Evolutionary conservation across 768 basidiomycete genomes (phyloP), one percentile per base, ranked within the genome.

Genomic region (Nidularia pulvinata): DNA sequence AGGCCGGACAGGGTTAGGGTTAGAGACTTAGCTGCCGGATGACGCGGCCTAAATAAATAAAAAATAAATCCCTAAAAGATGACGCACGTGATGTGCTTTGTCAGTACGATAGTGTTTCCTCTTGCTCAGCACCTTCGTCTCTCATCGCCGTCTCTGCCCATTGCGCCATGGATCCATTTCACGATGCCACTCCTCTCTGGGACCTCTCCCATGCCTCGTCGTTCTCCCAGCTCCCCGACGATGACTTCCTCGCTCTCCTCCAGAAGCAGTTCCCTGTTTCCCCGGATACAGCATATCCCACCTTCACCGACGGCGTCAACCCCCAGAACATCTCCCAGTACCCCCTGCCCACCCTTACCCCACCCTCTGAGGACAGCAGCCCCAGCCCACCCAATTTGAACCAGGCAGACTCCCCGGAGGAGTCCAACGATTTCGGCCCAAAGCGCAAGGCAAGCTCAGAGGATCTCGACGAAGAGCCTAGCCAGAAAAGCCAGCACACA

Each of bases 381-480:
- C 89, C 91, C 35, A 92, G 89, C 59, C 89, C 91, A 2, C 81
- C 85, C 4, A 82, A 81, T 59, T 69, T 73, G 22, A 72, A 73
- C 39, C 63, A 71, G 44, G 68, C 73, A 22, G 53, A 57, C 46
- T 65, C 65, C 48, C 64, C 62, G 25, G 72, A 77, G 39, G 75
- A 79, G 33, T 64, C 70, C 16, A 69, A 73, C 5, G 85, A 85
- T 46, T 66, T 77, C 5, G 71, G 72, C 5, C 71, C 89, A 52
- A 93, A 93, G 69, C 82, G 91, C 63, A 93, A 93, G 73, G 91
- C 89, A 2, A 85, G 83, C 59, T 76, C 79, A 53, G 84, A 84
- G 45, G 78, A 81, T 60, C 68, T 86, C 53, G 79, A 80, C 2
- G 83, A 85, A 37, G 87, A 83, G 10, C 89, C 88, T 7, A 84